phyloP scores from a whole-genome alignment of 2,329 filamentous ascomycete species.

The Penicillium oxalicum region DNA sequence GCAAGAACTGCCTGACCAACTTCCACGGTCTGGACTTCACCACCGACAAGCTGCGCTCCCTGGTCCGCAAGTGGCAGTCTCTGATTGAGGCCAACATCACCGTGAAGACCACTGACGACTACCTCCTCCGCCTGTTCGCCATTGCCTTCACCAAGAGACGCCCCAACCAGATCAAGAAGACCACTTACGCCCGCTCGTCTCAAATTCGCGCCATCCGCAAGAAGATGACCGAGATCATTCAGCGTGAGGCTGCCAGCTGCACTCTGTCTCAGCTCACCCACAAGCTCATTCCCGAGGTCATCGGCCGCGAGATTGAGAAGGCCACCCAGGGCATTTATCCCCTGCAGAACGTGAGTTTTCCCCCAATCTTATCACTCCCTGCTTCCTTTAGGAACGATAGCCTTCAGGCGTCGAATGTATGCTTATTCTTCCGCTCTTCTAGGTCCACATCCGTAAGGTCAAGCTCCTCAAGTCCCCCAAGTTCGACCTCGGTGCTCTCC shows the following conservation, averaged over 20 bases:
- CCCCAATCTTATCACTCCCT: neutral
- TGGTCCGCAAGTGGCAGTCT: conserved; percentile 99
- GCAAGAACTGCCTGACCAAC: conserved; percentile 99
- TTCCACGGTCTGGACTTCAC: conserved; percentile 99
- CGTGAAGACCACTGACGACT: conserved; percentile 99
- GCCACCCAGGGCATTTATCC: conserved; percentile 99
- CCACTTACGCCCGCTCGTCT: conserved; percentile 92
- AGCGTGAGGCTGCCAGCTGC: conserved; percentile 89
- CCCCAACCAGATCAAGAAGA: conserved; percentile 99
- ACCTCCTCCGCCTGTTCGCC: conserved; percentile 97
- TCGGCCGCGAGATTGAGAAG: conserved; percentile 99
- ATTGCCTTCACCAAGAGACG: conserved; percentile 99
- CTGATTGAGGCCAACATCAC: conserved; percentile 99
- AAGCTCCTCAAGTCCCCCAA: conserved; percentile 98
- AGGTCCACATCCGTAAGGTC: conserved; percentile 99
- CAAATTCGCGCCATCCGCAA: conserved; percentile 97
- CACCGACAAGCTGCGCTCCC: conserved; percentile 97
- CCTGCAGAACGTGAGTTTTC: conserved; percentile 80
- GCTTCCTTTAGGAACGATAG: neutral
- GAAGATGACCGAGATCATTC: conserved; percentile 99
- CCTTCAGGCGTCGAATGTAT: neutral
- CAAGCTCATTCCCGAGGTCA: conserved; percentile 99
- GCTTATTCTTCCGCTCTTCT: neutral
- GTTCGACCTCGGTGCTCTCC: conserved; percentile 95
- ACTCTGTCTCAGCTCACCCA: conserved; percentile 92